phyloP scores from a whole-genome alignment of 805 yeast genomes.

The Metschnikowia reukaufii region DNA sequence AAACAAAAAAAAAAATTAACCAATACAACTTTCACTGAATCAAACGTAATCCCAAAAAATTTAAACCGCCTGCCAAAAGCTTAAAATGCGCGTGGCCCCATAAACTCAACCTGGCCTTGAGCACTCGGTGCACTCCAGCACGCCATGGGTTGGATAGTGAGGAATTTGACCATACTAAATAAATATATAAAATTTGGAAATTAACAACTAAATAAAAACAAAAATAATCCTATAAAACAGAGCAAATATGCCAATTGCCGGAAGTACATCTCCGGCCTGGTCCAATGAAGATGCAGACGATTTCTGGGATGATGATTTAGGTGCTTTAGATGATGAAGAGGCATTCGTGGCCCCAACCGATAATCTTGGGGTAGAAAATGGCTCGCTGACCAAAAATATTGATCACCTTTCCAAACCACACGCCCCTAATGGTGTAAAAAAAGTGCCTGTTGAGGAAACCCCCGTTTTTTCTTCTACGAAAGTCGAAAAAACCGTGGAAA shows the following conservation, averaged over 20 bases:
- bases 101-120: neutral
- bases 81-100: neutral
- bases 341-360: neutral
- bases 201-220: neutral
- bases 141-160: neutral
- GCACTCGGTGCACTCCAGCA: neutral
- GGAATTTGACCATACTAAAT: neutral
- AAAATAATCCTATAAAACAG: too few relatives aligned
- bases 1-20: too few relatives aligned
- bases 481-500: too few relatives aligned
- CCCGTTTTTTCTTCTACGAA: too few relatives aligned
- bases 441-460: too few relatives aligned
- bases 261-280: conserved; percentile 13
- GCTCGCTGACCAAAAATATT: neutral
- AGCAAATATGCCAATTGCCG: neutral
- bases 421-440: too few relatives aligned
- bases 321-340: conserved; percentile 11
- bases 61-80: neutral
- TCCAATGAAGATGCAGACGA: conserved; percentile 15
- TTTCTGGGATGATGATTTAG: conserved; percentile 16
- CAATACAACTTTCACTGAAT: too few relatives aligned
- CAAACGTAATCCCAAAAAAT: neutral
- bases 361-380: neutral
- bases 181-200: neutral
- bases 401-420: neutral